phyloP scores from a whole-genome alignment of 1,139 yeast genomes.

The Suhomyces kunorum region DNA sequence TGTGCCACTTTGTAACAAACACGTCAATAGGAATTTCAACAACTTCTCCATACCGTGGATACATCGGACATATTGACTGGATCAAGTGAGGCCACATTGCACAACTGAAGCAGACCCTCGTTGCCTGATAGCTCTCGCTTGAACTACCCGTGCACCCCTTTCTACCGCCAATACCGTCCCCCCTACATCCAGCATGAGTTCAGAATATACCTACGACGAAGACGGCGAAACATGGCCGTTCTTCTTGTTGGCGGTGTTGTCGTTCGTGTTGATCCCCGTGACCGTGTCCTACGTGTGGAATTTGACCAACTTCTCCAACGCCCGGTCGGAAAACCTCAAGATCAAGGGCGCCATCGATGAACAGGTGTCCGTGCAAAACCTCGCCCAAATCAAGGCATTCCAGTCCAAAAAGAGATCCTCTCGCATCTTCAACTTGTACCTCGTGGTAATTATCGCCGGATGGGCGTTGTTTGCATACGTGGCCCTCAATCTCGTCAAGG shows the following conservation, averaged over 20 bases:
- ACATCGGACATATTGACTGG: not conserved
- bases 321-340: slow-evolving; percentile 24
- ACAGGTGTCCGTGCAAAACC: slow-evolving; percentile 42
- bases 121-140: not conserved
- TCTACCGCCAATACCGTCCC: not conserved
- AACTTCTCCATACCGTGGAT: not conserved
- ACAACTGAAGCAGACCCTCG: not conserved
- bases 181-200: slow-evolving; percentile 24
- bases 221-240: slow-evolving; percentile 95
- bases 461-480: slow-evolving; percentile 65
- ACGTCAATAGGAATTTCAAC: slow-evolving; percentile 12
- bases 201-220: slow-evolving; percentile 81
- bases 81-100: slow-evolving; percentile 1
- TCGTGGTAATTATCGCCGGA: slow-evolving; percentile 55
- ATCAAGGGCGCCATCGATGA: slow-evolving; percentile 38
- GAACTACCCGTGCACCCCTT: not conserved
- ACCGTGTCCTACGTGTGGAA: slow-evolving; percentile 52
- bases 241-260: slow-evolving; percentile 73
- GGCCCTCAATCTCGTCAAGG: slow-evolving; percentile 48
- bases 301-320: slow-evolving; percentile 25
- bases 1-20: slow-evolving; percentile 14
- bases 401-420: slow-evolving; percentile 39
- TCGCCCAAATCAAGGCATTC: slow-evolving; percentile 42
- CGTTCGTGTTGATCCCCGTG: slow-evolving; percentile 64
- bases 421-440: slow-evolving; percentile 46